Conservation (phyloP, 768 basidiomycete species). For the Multifurca ochricompacta region DNA sequence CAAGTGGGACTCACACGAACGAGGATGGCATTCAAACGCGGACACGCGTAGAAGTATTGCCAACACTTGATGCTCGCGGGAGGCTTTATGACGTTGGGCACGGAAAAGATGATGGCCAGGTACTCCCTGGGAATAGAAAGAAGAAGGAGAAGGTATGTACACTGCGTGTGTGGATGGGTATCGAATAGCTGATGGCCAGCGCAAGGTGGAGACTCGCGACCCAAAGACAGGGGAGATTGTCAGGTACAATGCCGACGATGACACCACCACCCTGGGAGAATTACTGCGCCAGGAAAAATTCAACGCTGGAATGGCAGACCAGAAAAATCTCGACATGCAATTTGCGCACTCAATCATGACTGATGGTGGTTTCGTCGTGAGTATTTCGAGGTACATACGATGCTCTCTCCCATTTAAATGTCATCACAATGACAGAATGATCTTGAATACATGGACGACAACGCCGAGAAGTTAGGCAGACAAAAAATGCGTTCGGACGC, state of each 20-base stretch:
- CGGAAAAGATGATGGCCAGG: constrained; percentile 50
- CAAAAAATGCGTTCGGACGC: constrained; percentile 95
- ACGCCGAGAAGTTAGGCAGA: constrained; percentile 84
- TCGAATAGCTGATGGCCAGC: constrained; percentile 1
- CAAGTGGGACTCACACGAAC: constrained; percentile 31
- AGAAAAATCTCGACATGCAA: constrained; percentile 86
- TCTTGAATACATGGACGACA: constrained; percentile 94
- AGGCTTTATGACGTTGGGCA: constrained; percentile 86
- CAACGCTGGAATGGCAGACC: constrained; percentile 80
- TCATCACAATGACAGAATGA: constrained; percentile 46
- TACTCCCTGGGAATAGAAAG: constrained; percentile 61
- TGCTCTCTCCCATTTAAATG: not conserved
- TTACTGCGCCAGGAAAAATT: constrained; percentile 91
- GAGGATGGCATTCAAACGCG: constrained; percentile 36
- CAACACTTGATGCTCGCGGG: constrained; percentile 80
- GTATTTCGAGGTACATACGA: constrained; percentile 15
- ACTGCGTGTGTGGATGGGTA: constrained; percentile 2
- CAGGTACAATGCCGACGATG: constrained; percentile 87
- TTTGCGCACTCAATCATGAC: constrained; percentile 82
- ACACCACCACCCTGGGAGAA: constrained; percentile 77
- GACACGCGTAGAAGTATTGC: constrained; percentile 74
- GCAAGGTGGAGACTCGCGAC: constrained; percentile 81
- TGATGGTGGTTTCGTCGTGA: constrained; percentile 81
- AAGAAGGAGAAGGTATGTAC: constrained; percentile 61
- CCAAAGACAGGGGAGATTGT: constrained; percentile 84